Percentiles rank a stretch among this genome's conserved stretches.
Conservation (phyloP, 306 rosid genomes). For the Malus orientalis region DNA sequence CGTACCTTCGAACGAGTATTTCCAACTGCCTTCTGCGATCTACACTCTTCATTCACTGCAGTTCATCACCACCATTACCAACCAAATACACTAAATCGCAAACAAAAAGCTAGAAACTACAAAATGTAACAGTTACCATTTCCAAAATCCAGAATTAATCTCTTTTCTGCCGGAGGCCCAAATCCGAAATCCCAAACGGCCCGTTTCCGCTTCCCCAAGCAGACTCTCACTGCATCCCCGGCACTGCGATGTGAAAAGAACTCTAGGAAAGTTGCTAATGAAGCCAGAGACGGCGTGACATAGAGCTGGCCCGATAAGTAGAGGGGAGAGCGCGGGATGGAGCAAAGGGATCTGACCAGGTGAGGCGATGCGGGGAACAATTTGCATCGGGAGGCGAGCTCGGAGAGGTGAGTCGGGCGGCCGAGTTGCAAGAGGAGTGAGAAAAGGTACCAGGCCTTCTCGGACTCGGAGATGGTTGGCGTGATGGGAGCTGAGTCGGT, state of each 20-base stretch:
- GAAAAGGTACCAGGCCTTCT: conserved; percentile 30
- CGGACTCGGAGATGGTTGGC: not conserved
- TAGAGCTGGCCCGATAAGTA: conserved; percentile 21
- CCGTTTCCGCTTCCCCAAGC: conserved; percentile 34
- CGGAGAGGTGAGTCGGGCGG: conserved; percentile 16
- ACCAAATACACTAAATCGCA: not conserved
- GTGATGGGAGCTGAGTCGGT: not conserved
- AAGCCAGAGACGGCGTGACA: conserved; percentile 23
- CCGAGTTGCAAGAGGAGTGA: conserved; percentile 29
- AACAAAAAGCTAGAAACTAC: not conserved
- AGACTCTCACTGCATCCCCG: not conserved
- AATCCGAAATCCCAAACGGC: not conserved
- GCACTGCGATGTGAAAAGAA: not conserved
- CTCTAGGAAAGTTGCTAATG: conserved; percentile 11
- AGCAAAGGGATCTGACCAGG: conserved; percentile 22
- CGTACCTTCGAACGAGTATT: conserved; percentile 23
- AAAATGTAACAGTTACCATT: conserved; percentile 6
- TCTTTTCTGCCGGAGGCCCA: conserved; percentile 6
- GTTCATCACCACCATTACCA: conserved; percentile 3
- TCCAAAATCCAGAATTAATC: not conserved
- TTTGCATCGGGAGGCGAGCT: conserved; percentile 35
- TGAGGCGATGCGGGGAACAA: conserved; percentile 30
- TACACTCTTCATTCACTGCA: conserved; percentile 18
- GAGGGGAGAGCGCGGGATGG: conserved; percentile 34
- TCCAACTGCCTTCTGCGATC: not conserved